Conservation (phyloP, 495 filamentous ascomycete species). For the Terfezia claveryi region DNA sequence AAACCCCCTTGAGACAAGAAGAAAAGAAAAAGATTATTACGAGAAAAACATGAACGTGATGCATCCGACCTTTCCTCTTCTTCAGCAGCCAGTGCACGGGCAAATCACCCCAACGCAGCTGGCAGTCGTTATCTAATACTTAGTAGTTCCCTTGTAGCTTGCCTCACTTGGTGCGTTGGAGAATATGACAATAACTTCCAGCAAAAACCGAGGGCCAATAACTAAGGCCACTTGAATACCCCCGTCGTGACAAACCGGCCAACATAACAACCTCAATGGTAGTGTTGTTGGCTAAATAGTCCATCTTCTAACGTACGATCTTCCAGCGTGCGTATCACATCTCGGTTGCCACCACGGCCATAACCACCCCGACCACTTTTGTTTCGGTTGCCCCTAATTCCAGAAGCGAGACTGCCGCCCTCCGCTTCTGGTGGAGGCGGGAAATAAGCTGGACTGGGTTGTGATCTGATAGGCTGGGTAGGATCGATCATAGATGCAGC, state of each 20-base stretch:
- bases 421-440: conserved; percentile 82
- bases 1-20: too few relatives aligned
- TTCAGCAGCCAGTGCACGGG: too few relatives aligned
- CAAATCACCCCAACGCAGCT: too few relatives aligned
- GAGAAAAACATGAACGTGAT: too few relatives aligned
- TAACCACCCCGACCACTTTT: conserved; percentile 42
- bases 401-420: conserved; percentile 20
- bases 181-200: too few relatives aligned
- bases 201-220: too few relatives aligned
- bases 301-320: conserved; percentile 85
- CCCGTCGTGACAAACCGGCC: background rate
- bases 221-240: too few relatives aligned
- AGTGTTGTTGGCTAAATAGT: conserved; percentile 40
- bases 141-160: too few relatives aligned
- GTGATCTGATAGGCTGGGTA: conserved; percentile 75
- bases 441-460: conserved; percentile 94
- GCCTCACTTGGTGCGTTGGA: too few relatives aligned
- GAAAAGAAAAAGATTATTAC: too few relatives aligned
- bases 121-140: too few relatives aligned
- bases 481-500: conserved; percentile 96
- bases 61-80: too few relatives aligned
- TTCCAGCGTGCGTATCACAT: conserved; percentile 85
- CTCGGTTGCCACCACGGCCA: conserved; percentile 43
- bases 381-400: conserved; percentile 32
- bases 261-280: conserved; percentile 17